Evolutionary conservation across 176 grass and related monocot genomes (phyloP), one percentile per base, ranked within the genome.

Genomic region (Areca catechu): DNA sequence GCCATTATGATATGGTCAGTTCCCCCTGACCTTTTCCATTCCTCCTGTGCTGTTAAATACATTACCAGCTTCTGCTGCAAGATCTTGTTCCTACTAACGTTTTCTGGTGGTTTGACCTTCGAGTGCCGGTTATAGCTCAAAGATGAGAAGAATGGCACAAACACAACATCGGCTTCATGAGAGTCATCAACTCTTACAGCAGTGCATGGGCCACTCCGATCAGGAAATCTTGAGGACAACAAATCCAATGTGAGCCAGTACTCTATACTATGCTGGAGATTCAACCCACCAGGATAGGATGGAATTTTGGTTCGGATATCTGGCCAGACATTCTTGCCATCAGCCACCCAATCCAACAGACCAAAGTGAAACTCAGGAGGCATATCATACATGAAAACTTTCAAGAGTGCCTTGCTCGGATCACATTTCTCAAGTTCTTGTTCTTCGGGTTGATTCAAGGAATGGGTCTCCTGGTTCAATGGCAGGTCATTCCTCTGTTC

Each of bases 251-350:
- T 67, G 23, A 67, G 51, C 65, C 65, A 67, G 51, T 67, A 67
- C 65, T 67, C 65, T 54, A 67, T 56, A 10, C 65, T 67, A 19
- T 67, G 65, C 17, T 67, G 65, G 51, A 67, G 65, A 67, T 67
- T 67, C 51, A 67, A 55, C 3, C 50, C 65, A 37, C 65, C 65
- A 22, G 65, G 50, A 43, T 67, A 50, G 5, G 15, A 16, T 21
- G 65, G 65, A 55, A 67, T 55, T 56, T 67, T 15, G 0, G 16
- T 67, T 24, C 5, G n/a, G 19, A 67, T 67, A 20, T 67, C 65
- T 0, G 65, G 65, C 65, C 65, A 67, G 16, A 67, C 25, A 22
- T 51, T 67, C 27, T 55, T 55, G 1, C 51, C 65, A 67, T 55
- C 50, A 21, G 51, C 27, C 19, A 28, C 17, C 65, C 65, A 67